phyloP scores from a whole-genome alignment of 257 asterid species.

The Salvia rosmarinus region DNA sequence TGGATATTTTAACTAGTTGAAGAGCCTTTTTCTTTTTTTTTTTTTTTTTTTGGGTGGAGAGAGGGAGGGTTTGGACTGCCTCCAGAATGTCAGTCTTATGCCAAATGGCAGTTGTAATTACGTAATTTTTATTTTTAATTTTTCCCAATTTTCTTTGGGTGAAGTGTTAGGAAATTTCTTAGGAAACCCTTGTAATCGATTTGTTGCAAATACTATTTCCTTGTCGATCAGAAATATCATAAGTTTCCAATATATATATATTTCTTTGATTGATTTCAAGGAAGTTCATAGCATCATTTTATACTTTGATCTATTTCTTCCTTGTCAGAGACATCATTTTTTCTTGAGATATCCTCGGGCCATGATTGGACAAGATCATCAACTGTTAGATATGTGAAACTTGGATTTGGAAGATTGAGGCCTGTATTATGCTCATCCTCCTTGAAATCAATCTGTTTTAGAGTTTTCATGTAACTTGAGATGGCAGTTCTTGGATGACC shows the following conservation, averaged over 20 bases:
- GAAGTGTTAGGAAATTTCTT: neutral
- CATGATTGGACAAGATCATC: slow-evolving; percentile 55
- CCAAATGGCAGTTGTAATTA: slow-evolving; percentile 41
- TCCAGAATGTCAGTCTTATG: slow-evolving; percentile 24
- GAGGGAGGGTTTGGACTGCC: slow-evolving; percentile 29
- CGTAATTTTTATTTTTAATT: neutral
- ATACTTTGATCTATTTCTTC: slow-evolving; percentile 4
- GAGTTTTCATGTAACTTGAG: slow-evolving; percentile 48
- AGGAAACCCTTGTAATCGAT: slow-evolving; percentile 26
- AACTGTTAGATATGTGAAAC: slow-evolving; percentile 53
- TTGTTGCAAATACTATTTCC: slow-evolving; percentile 21
- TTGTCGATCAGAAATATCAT: slow-evolving; percentile 1
- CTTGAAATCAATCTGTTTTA: slow-evolving; percentile 47
- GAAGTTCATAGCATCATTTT: no score
- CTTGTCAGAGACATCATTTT: slow-evolving; percentile 16
- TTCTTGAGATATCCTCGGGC: slow-evolving; percentile 2
- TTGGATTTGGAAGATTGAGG: slow-evolving; percentile 60
- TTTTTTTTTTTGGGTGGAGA: slow-evolving; percentile 5
- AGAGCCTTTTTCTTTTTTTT: neutral
- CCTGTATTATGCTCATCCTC: slow-evolving; percentile 46
- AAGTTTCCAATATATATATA: slow-evolving; percentile 25
- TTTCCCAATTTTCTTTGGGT: neutral
- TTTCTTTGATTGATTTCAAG: neutral
- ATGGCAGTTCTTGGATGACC: slow-evolving; percentile 70
- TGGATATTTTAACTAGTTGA: slow-evolving; percentile 43